phyloP scores from a whole-genome alignment of 192 early-diverging fungal genomes.

The Pecoramyces ruminantium region DNA sequence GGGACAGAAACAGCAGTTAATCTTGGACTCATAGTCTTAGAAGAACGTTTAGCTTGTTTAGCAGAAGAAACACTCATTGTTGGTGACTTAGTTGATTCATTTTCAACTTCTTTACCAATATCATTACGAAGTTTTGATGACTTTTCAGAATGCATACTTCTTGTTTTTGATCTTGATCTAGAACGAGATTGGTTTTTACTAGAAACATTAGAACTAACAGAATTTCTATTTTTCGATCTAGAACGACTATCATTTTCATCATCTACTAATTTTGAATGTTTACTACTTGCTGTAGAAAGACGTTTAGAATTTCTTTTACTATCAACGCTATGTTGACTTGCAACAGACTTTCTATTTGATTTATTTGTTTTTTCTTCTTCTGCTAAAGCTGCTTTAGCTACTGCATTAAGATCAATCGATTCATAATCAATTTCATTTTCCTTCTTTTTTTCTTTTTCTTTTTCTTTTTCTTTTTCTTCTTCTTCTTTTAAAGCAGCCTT shows the following conservation, averaged over 20 bases:
- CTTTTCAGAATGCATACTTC: not conserved
- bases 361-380: not conserved
- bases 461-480: no score
- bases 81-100: no score
- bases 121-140: not conserved
- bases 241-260: not conserved
- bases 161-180: not conserved
- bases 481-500: no score
- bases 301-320: not conserved
- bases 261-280: not conserved
- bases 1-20: not conserved
- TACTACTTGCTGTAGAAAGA: not conserved
- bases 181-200: not conserved
- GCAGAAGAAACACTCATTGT: no score
- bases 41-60: no score
- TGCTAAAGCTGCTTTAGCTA: not conserved
- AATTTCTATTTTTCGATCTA: not conserved
- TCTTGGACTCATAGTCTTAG: not conserved
- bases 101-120: not conserved
- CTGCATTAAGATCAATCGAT: no score
- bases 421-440: no score
- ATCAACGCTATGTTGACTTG: not conserved
- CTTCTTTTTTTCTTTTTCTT: no score
- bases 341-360: not conserved
- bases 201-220: not conserved